Evolutionary conservation across 2,329 filamentous ascomycete species (phyloP).

Genomic region (Aspergillus sergii): DNA sequence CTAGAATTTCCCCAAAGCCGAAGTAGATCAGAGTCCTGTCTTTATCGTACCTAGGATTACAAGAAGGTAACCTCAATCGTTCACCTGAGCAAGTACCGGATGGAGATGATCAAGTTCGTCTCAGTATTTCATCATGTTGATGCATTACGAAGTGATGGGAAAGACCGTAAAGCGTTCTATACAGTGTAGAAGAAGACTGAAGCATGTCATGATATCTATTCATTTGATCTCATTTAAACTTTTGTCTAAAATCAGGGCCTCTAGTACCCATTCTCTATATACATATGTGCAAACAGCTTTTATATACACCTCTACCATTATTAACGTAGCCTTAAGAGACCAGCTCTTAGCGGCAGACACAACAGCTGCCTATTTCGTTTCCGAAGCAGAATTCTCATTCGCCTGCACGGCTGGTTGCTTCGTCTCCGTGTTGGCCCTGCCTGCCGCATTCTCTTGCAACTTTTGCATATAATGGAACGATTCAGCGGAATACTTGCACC

Average conservation of each 20-base stretch:
- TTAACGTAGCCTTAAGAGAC: background rate
- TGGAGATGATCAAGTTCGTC: background rate
- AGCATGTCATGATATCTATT: background rate
- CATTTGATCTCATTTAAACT: background rate
- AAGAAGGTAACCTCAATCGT: background rate
- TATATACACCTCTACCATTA: background rate
- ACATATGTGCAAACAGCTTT: background rate
- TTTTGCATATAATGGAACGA: background rate
- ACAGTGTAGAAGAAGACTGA: background rate
- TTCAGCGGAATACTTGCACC: conserved; percentile 9
- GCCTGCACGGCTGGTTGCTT: background rate
- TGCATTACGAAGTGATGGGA: background rate
- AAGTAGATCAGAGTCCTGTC: background rate
- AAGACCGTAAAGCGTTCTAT: background rate
- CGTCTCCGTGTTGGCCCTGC: background rate
- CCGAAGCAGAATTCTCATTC: background rate
- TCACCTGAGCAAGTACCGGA: no score
- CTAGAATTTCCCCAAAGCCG: background rate
- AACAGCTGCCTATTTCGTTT: background rate
- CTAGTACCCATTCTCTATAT: background rate
- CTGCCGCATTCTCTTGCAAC: background rate
- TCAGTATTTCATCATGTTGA: background rate
- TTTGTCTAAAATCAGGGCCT: background rate
- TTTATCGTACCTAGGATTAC: background rate
- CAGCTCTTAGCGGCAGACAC: background rate